phyloP scores from a whole-genome alignment of 75 land plant species.

The Pinus albicaulis region DNA sequence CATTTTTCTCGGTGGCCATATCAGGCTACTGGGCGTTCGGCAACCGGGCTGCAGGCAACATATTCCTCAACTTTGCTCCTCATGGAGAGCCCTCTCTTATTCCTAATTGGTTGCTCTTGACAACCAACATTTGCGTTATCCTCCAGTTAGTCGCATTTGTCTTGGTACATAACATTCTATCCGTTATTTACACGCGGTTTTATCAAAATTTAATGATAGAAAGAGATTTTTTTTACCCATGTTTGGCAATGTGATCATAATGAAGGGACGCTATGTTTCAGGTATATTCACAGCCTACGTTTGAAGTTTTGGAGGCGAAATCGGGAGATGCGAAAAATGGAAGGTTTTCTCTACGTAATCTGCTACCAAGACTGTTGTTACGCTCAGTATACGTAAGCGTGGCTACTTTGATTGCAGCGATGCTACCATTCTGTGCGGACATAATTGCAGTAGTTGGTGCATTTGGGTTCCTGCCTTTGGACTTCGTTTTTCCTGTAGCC shows the following conservation, averaged over 20 bases:
- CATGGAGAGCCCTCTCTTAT: conserved; percentile 30
- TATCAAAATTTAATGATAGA: too few species aligned
- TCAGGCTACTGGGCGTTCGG: conserved; percentile 97
- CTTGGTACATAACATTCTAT: conserved; percentile 22
- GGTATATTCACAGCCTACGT: conserved; percentile 80
- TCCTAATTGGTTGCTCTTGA: conserved; percentile 64
- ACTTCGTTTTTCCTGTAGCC: conserved; percentile 59
- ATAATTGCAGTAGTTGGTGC: conserved; percentile 75
- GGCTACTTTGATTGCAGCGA: conserved; percentile 59
- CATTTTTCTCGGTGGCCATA: conserved; percentile 72
- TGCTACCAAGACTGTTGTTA: conserved; percentile 48
- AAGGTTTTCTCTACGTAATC: conserved; percentile 55
- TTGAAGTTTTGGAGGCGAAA: conserved; percentile 55
- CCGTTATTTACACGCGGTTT: too few species aligned
- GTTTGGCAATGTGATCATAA: too few species aligned
- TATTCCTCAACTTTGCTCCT: conserved; percentile 54
- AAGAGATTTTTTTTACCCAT: too few species aligned
- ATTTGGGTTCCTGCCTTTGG: conserved; percentile 76
- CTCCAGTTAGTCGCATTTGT: conserved; percentile 66
- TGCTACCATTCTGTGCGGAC: conserved; percentile 93
- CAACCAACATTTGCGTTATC: conserved; percentile 50
- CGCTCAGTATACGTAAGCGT: conserved; percentile 38
- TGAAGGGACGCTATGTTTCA: conserved; percentile 8
- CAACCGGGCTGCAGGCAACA: conserved; percentile 35
- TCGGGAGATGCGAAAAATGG: conserved; percentile 39